Evolutionary conservation across 1,284 basidiomycete species (phyloP), one percentile per base, ranked within the genome.

Genomic region (Irpex lacteus): DNA sequence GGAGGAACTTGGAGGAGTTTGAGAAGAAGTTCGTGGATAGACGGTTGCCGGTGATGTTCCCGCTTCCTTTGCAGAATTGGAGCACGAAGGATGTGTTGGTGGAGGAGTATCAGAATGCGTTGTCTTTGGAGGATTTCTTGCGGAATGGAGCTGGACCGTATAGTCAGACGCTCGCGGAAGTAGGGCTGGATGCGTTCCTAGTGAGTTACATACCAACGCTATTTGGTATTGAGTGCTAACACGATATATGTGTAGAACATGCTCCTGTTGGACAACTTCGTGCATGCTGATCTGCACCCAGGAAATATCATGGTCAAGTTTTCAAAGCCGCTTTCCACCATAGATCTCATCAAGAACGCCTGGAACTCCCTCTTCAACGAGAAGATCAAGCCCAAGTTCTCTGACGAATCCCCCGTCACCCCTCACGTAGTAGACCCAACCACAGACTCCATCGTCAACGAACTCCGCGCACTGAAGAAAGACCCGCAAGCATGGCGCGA

Each of bases 241-340:
- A 13, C 19, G 3, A 26, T 4, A 18, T 52, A 4, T 40, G 66
- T 32, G 62, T 34, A 96, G 93, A 95, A 98, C 78, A 99, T 99
- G 97, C 86, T 99, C 21, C 82, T 99, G 1, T 82, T 99, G 56
- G 97, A 99, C 78, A 99, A 99, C 76, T 99, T 98, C 77, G 96
- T 97, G 1, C 97, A 99, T 75, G 90, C 96, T 2, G 97, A 98
- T 76, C 83, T 98, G 32, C 93, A 94, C 76, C 95, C 95, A 0
- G 97, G 97, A 36, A 98, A 98, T 76, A 97, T 98, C 76, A 95
- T 98, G 91, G 89, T 98, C 79, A 97, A 96, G 75, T 98, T 98
- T 77, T 90, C 89, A 74, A 92, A 91, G 73, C 93, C 93, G 0
- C 82, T 86, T 6, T 84, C 87, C 0, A 88, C 87, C 1, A 77